A percentile compares a stretch with the other conserved stretches of the same genome.
Conservation (phyloP, 2,329 filamentous ascomycete genomes). For the Sporothrix pseudoabietina region DNA sequence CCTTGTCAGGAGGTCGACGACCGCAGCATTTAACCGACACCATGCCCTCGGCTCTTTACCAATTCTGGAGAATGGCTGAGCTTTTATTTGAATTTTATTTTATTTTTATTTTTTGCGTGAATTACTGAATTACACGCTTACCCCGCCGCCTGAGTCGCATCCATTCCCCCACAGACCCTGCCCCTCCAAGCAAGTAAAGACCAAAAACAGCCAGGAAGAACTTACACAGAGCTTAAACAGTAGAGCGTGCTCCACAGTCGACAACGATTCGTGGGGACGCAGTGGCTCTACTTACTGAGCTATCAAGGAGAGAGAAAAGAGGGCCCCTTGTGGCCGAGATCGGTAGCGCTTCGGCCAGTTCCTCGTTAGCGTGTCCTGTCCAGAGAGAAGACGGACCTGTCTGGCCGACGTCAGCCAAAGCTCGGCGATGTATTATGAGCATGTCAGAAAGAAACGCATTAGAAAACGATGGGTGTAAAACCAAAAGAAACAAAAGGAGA, state of each 20-base stretch:
- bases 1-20: conserved; percentile 13
- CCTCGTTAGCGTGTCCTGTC: not conserved
- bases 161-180: not conserved
- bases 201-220: not conserved
- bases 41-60: conserved; percentile 17
- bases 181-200: not conserved
- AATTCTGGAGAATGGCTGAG: not conserved
- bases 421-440: not conserved
- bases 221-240: not conserved
- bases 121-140: not conserved
- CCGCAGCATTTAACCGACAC: conserved; percentile 15
- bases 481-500: not conserved
- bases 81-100: not conserved
- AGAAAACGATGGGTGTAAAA: not conserved
- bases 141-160: not conserved
- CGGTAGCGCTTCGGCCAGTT: not conserved
- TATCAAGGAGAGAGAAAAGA: conserved; percentile 5
- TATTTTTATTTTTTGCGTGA: not conserved
- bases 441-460: not conserved
- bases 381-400: too few relatives aligned
- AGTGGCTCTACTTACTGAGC: not conserved
- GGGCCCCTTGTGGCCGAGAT: not conserved
- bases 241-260: not conserved
- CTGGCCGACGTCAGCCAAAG: not conserved
- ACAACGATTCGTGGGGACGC: not conserved